A percentile compares a stretch with the other conserved stretches of the same genome.
Evolutionary conservation across 495 filamentous ascomycete species (phyloP).

Genomic region (Neurospora sp.): DNA sequence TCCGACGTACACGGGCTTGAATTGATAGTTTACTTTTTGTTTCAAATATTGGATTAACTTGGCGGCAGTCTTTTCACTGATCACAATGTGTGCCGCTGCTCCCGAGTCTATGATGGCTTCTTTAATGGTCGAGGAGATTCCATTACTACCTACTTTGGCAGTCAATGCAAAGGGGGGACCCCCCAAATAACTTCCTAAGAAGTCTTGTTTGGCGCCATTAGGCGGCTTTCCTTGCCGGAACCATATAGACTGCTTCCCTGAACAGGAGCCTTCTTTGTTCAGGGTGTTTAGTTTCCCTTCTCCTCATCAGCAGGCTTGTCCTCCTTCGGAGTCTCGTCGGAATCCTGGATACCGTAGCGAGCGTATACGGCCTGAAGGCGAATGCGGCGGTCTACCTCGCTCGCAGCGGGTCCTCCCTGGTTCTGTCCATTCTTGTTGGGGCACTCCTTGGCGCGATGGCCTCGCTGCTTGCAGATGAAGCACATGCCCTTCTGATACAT

Average conservation of each 20-base stretch:
- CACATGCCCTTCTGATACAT: neutral
- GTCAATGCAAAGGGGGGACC: neutral
- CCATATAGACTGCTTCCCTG: neutral
- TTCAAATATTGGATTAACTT: neutral
- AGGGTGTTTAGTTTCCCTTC: neutral
- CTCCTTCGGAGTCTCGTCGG: neutral
- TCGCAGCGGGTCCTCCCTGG: neutral
- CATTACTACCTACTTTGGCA: neutral
- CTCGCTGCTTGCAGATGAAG: too few species aligned
- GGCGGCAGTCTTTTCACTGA: neutral
- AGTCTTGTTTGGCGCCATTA: neutral
- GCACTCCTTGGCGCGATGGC: neutral
- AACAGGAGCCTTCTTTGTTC: neutral
- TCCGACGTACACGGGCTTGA: neutral
- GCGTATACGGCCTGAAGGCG: neutral
- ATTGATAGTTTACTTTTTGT: neutral
- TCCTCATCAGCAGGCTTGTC: neutral
- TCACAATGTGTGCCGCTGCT: neutral
- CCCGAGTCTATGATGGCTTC: neutral
- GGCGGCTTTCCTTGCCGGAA: neutral
- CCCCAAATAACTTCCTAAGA: neutral
- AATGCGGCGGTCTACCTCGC: fast-evolving
- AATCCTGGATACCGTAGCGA: neutral
- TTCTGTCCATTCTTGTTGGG: neutral
- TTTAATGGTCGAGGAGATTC: neutral